Base-by-base conservation (phyloP, 139 green algal species). In the Tetraselmis chui region DNA sequence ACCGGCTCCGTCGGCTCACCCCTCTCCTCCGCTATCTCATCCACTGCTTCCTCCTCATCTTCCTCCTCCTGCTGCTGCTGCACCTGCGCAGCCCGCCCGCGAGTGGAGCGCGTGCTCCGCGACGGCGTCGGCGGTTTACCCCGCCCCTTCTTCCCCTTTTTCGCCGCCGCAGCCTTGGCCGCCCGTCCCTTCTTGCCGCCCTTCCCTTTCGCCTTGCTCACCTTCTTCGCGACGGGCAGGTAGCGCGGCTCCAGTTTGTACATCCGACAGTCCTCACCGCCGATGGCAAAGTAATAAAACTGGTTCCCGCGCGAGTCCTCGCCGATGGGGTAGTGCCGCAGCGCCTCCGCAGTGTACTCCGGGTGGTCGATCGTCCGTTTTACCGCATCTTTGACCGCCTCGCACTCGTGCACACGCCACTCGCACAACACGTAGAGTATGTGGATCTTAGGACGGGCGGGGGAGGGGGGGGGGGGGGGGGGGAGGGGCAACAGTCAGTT, bases 261-360 rank as follows among this genome's bases (percentile, higher is more conserved):
- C 76, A 79, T 45, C 5, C 76, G 29, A 22, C 76, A 79, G 76
- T 79, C 76, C 29, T 79, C 76, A 31, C 76, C 76, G 76, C 29
- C 76, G 76, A 79, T 79, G 76, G 29, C 76, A 18, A 79, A 79
- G 76, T 79, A 79, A 22, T 79, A 79, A 79, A 45, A 79, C 76
- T 31, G 29, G 29, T 31, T 45, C 11, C 76, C 76, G 29, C 5
- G 11, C 76, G 76, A 31, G 29, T 79, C 76, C 76, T 45, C 76
- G 11, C 76, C 76, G 76, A 79, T 79, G 29, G 76, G 76, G 29
- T 79, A 31, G 29, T 79, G 29, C 29, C 76, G 29, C 11, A 79
- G 76, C 11, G 76, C 76, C 29, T 79, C 76, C 76, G 76, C 5
- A 22, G 76, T 79, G 76, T 79, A 79, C 29, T 79, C 76, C 5